Base-by-base conservation (phyloP, 805 yeast genomes). In the Candida insectalens region DNA sequence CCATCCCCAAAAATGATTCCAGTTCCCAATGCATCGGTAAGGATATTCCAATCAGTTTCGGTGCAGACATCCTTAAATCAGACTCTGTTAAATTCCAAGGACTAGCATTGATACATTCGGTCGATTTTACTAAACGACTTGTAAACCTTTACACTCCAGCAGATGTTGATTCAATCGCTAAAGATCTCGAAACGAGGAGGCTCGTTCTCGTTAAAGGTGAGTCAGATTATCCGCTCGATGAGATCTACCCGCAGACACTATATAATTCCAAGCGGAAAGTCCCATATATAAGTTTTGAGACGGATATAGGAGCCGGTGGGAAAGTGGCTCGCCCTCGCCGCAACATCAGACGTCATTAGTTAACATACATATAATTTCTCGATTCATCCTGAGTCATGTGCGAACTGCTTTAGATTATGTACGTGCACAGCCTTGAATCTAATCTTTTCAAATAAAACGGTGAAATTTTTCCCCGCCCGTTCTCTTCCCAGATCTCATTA, bases 31-130 rank as follows among this genome's bases (percentile, higher is more conserved):
- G n/a, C n/a, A n/a, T n/a, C n/a, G n/a, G n/a, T n/a, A n/a, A n/a
- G n/a, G n/a, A n/a, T n/a, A n/a, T n/a, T n/a, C n/a, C n/a, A n/a
- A n/a, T n/a, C n/a, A n/a, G n/a, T n/a, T 21, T 7, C 23, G 23
- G 23, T 12, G 7, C 23, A 12, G 12, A 12, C 23, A 21, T 21
- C 23, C 7, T 12, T 21, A 21, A 21, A 21, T 12, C 12, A 21
- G 23, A 21, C 23, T 21, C 7, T 12, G 19, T 52, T 10, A 36
- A 44, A 3, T 74, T 69, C 39, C 42, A 64, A 14, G 78, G 83
- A 0, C 53, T 80, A 22, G 75, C 71, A 1, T 59, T 83, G 32
- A 62, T 84, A 0, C 95, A 85, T 47, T 79, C 89, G 1, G 55
- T 83, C 9, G 68, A 77, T 42, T 37, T 40, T 0, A 36, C 39